These are phyloP conservation scores for Serendipita vermifera DNA, from an alignment of 768 basidiomycete species.

Conservation along the genomic window DNA sequence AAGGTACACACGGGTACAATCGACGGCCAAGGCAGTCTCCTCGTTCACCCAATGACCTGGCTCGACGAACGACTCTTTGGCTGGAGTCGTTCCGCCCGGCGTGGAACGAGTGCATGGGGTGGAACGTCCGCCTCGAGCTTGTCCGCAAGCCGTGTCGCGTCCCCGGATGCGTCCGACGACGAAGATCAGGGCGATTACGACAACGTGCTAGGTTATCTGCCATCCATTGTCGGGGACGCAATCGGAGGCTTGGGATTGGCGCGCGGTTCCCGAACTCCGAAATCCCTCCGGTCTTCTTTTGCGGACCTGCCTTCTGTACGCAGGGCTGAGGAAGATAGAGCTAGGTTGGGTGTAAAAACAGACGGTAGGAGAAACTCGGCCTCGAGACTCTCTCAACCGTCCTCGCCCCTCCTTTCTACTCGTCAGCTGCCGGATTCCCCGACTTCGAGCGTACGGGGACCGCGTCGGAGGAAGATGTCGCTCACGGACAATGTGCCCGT, in stretches of 20 bases:
- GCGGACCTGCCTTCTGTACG: slow-evolving; percentile 45
- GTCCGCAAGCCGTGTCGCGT: slow-evolving; percentile 39
- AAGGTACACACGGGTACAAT: slow-evolving; percentile 71
- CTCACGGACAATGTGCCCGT: slow-evolving; percentile 54
- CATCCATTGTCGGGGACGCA: slow-evolving; percentile 33
- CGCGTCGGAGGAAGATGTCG: slow-evolving; percentile 46
- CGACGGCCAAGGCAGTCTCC: slow-evolving; percentile 71
- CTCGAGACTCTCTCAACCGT: slow-evolving; percentile 7
- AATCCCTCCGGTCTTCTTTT: slow-evolving; percentile 59
- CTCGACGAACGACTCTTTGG: slow-evolving; percentile 71
- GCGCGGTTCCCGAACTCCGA: slow-evolving; percentile 19
- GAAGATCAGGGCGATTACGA: slow-evolving; percentile 88
- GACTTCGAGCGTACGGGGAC: slow-evolving; percentile 28
- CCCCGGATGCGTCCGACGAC: slow-evolving; percentile 70
- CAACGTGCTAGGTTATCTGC: slow-evolving; percentile 61
- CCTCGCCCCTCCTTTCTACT: slow-evolving; percentile 9
- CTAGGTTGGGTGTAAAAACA: background rate
- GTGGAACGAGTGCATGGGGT: slow-evolving; percentile 82
- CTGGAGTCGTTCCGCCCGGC: slow-evolving; percentile 64
- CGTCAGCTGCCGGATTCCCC: background rate
- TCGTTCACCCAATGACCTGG: slow-evolving; percentile 76
- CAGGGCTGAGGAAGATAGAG: slow-evolving; percentile 37
- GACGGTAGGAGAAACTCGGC: background rate
- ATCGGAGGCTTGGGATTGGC: slow-evolving; percentile 25
- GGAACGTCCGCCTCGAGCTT: slow-evolving; percentile 31